These are phyloP conservation scores for Aphanomyces stellatus DNA, from an alignment of 352 stramenopile species.

Conservation along the genomic window DNA sequence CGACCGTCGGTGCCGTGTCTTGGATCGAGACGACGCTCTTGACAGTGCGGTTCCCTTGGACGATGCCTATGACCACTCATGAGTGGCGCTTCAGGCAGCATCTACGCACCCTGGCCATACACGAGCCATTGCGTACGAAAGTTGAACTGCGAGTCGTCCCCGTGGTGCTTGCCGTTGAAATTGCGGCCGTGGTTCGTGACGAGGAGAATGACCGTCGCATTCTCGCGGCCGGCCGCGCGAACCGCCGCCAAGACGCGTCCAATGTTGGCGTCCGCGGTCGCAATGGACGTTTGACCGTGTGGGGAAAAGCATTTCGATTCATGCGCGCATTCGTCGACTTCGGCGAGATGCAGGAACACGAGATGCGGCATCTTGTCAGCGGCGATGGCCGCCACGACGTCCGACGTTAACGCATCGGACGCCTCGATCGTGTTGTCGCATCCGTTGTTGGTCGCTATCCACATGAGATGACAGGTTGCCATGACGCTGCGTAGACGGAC, in stretches of 20 bases:
- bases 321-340: conserved; percentile 13
- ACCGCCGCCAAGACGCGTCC: conserved; percentile 6
- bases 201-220: conserved; percentile 16
- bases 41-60: background rate
- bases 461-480: too few relatives aligned
- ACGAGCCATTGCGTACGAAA: conserved; percentile 12
- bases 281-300: background rate
- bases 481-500: too few relatives aligned
- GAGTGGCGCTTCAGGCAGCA: too few relatives aligned
- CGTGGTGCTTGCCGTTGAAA: conserved; percentile 10
- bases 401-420: too few relatives aligned
- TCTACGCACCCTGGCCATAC: background rate
- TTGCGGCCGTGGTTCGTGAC: conserved; percentile 16
- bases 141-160: background rate
- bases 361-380: too few relatives aligned
- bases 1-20: conserved; percentile 18
- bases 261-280: conserved; percentile 8
- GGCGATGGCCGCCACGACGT: too few relatives aligned
- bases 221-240: background rate
- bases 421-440: too few relatives aligned
- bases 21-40: conserved; percentile 15
- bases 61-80: background rate
- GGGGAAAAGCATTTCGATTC: conserved; percentile 14
- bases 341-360: conserved; percentile 6
- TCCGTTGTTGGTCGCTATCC: too few relatives aligned